Evolutionary conservation across 129 eudicot genomes (phyloP).

Genomic region (Flaveria robusta): DNA sequence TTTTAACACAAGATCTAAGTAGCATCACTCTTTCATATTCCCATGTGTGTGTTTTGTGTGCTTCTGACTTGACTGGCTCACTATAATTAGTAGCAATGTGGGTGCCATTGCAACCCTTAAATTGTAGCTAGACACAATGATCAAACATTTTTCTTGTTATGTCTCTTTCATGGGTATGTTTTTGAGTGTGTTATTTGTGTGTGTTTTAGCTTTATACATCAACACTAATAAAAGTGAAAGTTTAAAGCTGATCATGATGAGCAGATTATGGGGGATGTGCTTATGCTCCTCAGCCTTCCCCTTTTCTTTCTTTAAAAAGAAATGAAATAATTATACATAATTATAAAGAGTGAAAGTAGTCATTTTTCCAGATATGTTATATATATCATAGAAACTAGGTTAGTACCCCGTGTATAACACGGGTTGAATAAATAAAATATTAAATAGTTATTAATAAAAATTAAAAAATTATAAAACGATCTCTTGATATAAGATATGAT

Average conservation of each 20-base stretch:
- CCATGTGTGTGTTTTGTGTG: slow-evolving; percentile 21
- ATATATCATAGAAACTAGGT: neutral
- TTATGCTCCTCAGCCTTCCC: slow-evolving; percentile 14
- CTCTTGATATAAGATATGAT: too few relatives aligned
- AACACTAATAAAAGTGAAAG: slow-evolving; percentile 29
- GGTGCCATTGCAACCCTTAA: slow-evolving; percentile 18
- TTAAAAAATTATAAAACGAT: too few relatives aligned
- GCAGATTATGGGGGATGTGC: slow-evolving; percentile 30
- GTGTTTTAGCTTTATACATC: slow-evolving; percentile 26
- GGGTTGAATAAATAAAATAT: too few relatives aligned
- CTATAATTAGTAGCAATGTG: slow-evolving; percentile 5
- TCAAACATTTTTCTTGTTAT: slow-evolving; percentile 29
- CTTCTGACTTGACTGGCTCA: slow-evolving; percentile 28
- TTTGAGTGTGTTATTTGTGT: neutral
- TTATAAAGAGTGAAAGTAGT: neutral
- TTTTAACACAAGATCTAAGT: slow-evolving; percentile 8
- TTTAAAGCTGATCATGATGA: slow-evolving; percentile 35
- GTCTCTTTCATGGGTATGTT: slow-evolving; percentile 26
- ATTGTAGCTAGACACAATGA: slow-evolving; percentile 31
- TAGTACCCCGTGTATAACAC: too few relatives aligned
- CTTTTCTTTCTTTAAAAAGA: neutral
- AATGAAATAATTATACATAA: neutral
- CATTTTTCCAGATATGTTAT: neutral
- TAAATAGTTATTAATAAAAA: too few relatives aligned
- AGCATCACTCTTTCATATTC: slow-evolving; percentile 18